These are phyloP conservation scores for Apiotrichum domesticum DNA, from an alignment of 1,284 basidiomycete genomes.

Conservation along the genomic window DNA sequence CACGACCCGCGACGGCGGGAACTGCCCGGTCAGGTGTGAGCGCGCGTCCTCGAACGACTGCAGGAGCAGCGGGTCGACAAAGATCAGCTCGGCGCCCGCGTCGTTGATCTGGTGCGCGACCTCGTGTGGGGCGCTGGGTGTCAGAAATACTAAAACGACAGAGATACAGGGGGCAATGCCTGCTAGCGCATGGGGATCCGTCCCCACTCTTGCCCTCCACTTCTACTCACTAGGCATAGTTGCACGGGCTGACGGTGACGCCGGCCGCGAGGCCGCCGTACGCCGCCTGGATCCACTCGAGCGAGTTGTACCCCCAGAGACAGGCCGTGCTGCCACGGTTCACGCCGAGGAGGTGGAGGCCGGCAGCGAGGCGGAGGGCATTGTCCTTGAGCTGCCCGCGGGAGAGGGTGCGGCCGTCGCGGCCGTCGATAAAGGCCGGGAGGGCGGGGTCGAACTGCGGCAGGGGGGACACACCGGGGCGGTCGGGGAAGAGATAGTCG, in stretches of 20 bases:
- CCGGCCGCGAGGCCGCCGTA: constrained; percentile 51
- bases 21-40: constrained; percentile 5
- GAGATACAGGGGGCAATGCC: no score
- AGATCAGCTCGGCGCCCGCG: constrained; percentile 54
- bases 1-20: constrained; percentile 24
- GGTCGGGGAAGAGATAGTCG: constrained; percentile 7
- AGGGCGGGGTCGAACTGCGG: constrained; percentile 30
- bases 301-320: constrained; percentile 52
- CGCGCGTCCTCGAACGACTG: constrained; percentile 30
- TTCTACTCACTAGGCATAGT: constrained; percentile 34
- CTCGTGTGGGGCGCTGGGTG: constrained; percentile 26
- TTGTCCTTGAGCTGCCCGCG: constrained; percentile 55
- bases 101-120: constrained; percentile 49
- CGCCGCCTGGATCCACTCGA: constrained; percentile 59
- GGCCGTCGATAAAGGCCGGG: constrained; percentile 63
- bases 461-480: constrained; percentile 14
- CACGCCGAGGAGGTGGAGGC: constrained; percentile 44
- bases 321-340: constrained; percentile 32
- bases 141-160: background rate
- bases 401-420: constrained; percentile 55
- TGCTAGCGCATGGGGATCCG: background rate
- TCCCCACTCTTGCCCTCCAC: no score
- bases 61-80: constrained; percentile 55
- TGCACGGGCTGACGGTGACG: constrained; percentile 34
- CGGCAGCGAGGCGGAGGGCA: constrained; percentile 57